These are phyloP conservation scores for Miamiensis avidus DNA, from an alignment of 169 alveolate genomes.

Conservation along the genomic window DNA sequence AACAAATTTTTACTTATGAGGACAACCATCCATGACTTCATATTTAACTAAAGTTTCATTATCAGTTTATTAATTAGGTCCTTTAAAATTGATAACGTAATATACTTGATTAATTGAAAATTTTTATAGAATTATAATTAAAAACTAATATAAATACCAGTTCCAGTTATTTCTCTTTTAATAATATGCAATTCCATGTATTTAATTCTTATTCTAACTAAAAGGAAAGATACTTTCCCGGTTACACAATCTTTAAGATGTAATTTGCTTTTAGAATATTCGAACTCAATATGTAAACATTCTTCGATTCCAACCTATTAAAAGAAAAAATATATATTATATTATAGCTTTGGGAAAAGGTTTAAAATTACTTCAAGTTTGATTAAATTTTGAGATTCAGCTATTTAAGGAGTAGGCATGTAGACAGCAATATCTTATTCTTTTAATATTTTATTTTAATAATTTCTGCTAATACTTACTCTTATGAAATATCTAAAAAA, in stretches of 20 bases:
- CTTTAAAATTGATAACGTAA: background rate
- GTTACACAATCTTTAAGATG: conserved; percentile 96
- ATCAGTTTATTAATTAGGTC: conserved; percentile 79
- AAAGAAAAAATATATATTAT: conserved; percentile 18
- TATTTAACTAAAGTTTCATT: conserved; percentile 95
- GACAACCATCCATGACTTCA: conserved; percentile 99
- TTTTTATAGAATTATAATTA: background rate
- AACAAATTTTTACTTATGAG: conserved; percentile 73
- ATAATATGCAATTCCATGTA: conserved; percentile 95
- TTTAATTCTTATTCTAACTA: conserved; percentile 97
- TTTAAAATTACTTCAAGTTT: conserved; percentile 38
- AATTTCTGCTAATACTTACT: conserved; percentile 91
- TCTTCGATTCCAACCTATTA: conserved; percentile 98
- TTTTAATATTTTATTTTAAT: conserved; percentile 85
- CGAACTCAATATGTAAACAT: conserved; percentile 96
- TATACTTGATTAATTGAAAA: too few relatives aligned
- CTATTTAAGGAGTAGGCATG: conserved; percentile 33
- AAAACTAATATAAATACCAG: conserved; percentile 37
- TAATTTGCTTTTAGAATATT: conserved; percentile 93
- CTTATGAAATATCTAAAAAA: conserved; percentile 86
- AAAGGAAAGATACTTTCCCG: conserved; percentile 97
- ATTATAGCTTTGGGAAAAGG: conserved; percentile 5
- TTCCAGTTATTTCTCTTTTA: conserved; percentile 84
- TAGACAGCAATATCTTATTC: conserved; percentile 96
- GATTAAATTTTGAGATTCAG: conserved; percentile 38